Base-by-base conservation (phyloP, 78 protist genomes). In the Polysphondylium violaceum region DNA sequence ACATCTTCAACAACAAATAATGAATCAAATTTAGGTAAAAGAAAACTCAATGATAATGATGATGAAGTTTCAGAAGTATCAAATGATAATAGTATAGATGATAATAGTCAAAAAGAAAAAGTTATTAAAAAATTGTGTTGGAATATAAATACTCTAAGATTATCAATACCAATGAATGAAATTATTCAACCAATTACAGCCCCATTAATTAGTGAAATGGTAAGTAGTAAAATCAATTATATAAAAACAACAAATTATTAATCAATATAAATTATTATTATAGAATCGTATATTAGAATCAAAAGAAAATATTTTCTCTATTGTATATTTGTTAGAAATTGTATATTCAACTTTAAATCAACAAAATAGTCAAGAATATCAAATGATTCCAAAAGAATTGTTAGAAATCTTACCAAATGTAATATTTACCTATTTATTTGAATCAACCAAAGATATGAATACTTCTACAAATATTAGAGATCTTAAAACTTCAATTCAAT, bases 111-210 rank as follows among this genome's bases (percentile, higher is more conserved):
- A 35, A 35, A 68, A 68, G 76, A 68, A 23, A 68, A 25, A 44
- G 50, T 71, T 50, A 50, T 71, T 31, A 50, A 53, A 23, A 74
- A 56, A 74, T 29, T 74, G 38, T 74, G 68, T 74, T 55, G 81
- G 67, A 74, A 74, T 74, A 74, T 56, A 33, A 74, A 38, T 74
- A 55, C 21, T n/a, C 11, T 79, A 1, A 63, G 88, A 67, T 55
- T 71, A 79, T 44, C 75, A 33, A 33, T 64, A 17, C 67, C 71
- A 50, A 53, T 79, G n/a, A 25, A 64, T 4, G 44, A 55, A 23
- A n/a, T 79, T 19, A 55, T 79, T 55, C 21, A 35, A 31, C 88
- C 88, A 79, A 33, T 79, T 35, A 29, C 33, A 51, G 16, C 27
- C 11, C 74, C 75, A 33, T 36, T 79, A 16, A n/a, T 79, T 14